Evolutionary conservation across 2,329 filamentous ascomycete species (phyloP), one percentile per base, ranked within the genome.

Genomic region (Penicillium janthinellum): DNA sequence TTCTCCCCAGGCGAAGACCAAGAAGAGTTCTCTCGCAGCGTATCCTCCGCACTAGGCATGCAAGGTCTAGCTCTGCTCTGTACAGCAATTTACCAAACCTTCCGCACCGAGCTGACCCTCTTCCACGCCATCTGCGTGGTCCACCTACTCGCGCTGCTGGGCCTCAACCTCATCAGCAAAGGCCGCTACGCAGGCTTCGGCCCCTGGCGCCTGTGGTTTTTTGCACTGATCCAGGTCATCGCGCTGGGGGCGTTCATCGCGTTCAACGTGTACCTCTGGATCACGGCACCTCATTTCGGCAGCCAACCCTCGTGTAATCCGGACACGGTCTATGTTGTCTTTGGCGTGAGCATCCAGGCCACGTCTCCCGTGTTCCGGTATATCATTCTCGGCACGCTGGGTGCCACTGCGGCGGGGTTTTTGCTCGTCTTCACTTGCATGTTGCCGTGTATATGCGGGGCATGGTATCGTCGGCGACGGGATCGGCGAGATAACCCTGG

Each of bases 91-190:
- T 65, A 65, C 51, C 63, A 65, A 41, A 65, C 61, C 20, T 38
- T 63, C 15, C 61, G 54, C 42, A 56, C 44, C 15, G 61, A 65
- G 5, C 51, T 65, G n/a, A 63, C 63, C 8, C 63, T 65, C 35
- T 65, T 65, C 61, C 63, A 65, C 41, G 63, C 61, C n/a, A 65
- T 65, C 20, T 65, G 63, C 31, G 63, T 65, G 20, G 42, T 65
- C 15, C 63, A 65, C 35, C 58, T 65, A 11, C 63, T 65, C 15
- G 58, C 63, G 8, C 50, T 65, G 8, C 47, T 65, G 15, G 63
- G 63, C 14, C 51, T 62, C 28, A 42, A 65, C 10, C 49, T 65
- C 5, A 56, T 60, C 6, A 65, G 61, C 47, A 65, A 65, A 59
- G 63, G 63, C 38, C 56, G 61, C 3, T 65, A 65, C 17, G 51